Conservation (phyloP, 805 yeast genomes). For the Tetrapisispora iriomotensis region DNA sequence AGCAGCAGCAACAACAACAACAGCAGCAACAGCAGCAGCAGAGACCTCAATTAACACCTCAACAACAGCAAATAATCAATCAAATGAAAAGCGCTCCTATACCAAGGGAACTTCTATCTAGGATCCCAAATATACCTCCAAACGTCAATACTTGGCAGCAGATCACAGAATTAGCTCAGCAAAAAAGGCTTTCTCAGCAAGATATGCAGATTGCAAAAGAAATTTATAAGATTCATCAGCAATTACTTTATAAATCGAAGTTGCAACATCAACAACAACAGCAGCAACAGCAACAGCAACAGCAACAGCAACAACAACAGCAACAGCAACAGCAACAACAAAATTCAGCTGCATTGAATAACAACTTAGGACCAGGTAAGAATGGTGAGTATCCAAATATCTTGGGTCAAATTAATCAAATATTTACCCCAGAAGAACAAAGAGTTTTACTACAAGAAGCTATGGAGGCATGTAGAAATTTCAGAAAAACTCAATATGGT, state of each 20-base stretch:
- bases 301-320: constrained; percentile 16
- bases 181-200: constrained; percentile 24
- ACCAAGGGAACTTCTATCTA: constrained; percentile 20
- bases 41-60: constrained; percentile 16
- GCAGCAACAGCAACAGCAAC: constrained; percentile 19
- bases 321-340: constrained; percentile 12
- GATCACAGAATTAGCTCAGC: constrained; percentile 27
- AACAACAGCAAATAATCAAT: constrained; percentile 28
- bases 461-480: constrained; percentile 29
- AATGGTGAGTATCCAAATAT: constrained; percentile 27
- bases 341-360: constrained; percentile 21
- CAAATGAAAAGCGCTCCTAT: constrained; percentile 59
- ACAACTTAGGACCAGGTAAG: constrained; percentile 21
- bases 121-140: constrained; percentile 40
- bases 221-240: constrained; percentile 56
- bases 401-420: constrained; percentile 27
- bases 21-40: constrained; percentile 20
- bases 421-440: constrained; percentile 30
- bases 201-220: constrained; percentile 26
- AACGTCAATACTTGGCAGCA: constrained; percentile 69
- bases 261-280: constrained; percentile 29
- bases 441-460: constrained; percentile 29
- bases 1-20: constrained; percentile 14
- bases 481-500: constrained; percentile 27
- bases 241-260: constrained; percentile 39